These are phyloP conservation scores for Elaeagnus macrophylla DNA, from an alignment of 306 rosid genomes.

Conservation along the genomic window DNA sequence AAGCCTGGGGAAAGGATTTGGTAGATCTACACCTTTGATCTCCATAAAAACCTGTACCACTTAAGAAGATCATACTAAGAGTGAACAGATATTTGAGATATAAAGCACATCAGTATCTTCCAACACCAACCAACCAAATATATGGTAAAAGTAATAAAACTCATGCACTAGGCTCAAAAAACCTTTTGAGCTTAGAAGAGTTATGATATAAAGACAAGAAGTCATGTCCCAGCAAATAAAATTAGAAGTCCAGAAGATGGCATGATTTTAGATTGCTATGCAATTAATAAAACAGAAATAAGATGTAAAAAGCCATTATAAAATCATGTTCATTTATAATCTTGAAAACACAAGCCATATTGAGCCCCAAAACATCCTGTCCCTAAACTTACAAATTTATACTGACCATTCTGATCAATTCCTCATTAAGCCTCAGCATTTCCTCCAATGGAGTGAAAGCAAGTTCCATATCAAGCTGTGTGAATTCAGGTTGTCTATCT, in stretches of 20 bases:
- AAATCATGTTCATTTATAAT: constrained; percentile 3
- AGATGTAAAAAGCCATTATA: neutral
- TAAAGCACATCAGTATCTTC: constrained; percentile 3
- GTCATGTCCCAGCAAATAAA: too few species aligned
- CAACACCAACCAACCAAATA: neutral
- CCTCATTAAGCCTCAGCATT: constrained; percentile 85
- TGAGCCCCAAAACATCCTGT: too few species aligned
- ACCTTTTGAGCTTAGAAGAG: too few species aligned
- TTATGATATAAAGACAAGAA: too few species aligned
- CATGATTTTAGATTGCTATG: too few species aligned
- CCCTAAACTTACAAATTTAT: too few species aligned
- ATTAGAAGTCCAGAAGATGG: too few species aligned
- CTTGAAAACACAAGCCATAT: too few species aligned
- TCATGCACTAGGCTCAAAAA: too few species aligned
- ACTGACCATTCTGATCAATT: constrained; percentile 79
- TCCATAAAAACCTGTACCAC: constrained; percentile 77
- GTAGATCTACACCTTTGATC: constrained; percentile 67
- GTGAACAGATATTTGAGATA: constrained; percentile 6
- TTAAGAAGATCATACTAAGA: constrained; percentile 3
- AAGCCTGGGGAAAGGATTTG: constrained; percentile 92
- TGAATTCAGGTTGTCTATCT: constrained; percentile 95
- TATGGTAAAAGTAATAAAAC: too few species aligned
- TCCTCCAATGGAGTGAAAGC: constrained; percentile 89
- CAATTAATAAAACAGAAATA: neutral
- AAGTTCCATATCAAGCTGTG: constrained; percentile 95